Base-by-base conservation (phyloP, 257 asterid genomes). In the Lantana camara region DNA sequence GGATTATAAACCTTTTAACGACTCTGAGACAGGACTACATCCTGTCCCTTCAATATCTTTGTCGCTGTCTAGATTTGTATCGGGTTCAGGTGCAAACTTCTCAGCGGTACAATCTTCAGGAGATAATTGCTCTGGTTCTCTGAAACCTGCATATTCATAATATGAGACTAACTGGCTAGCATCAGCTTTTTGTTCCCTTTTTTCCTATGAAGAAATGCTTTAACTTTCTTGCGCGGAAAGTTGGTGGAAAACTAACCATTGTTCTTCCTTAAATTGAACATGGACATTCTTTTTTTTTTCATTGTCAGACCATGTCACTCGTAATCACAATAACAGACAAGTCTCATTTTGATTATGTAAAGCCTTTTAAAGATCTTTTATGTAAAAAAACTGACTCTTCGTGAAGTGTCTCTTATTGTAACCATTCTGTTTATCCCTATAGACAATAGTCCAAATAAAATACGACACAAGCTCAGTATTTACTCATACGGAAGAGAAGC, bases 1-100 rank as follows among this genome's bases (percentile, higher is more conserved):
- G 58, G 50, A 74, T 19, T 27, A 48, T 69, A 56, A 75, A 82
- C 95, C 94, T 81, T 73, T 75, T 30, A 60, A 55, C 64, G 83
- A 76, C 56, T 71, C 76, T 63, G 80, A 72, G 49, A 67, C 71
- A 54, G 78, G 76, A 68, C 71, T 52, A 54, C 64, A 64, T 41
- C 70, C 80, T 60, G 79, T 60, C 75, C 73, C 64, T 68, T 79
- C 73, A 47, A 68, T 70, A 57, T 76, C 77, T 73, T 82, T 75
- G 47, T 60, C 73, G 55, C 56, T 58, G 63, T 63, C 63, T 46
- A 35, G 57, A 68, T 46, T 80, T 79, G 62, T 75, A 60, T 68
- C 27, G n/a, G 67, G 66, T 71, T 60, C 75, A 35, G 35, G 54
- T 38, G 48, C 75, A 69, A 71, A 49, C 34, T 72, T 70, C 75